These are phyloP conservation scores for Pisolithus orientalis DNA, from an alignment of 768 basidiomycete genomes.

Conservation along the genomic window DNA sequence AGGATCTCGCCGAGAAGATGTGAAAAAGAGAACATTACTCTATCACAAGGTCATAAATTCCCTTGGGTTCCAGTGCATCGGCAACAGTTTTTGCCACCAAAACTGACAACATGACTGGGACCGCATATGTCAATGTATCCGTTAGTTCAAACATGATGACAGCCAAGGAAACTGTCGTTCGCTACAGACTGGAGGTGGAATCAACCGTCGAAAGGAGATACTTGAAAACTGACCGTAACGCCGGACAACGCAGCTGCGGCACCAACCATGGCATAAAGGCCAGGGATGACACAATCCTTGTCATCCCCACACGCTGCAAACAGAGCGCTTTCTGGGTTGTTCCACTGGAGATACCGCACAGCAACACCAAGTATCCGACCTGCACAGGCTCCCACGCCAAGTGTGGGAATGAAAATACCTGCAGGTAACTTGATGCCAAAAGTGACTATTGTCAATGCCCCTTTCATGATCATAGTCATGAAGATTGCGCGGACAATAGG, in stretches of 20 bases:
- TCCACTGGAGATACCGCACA: slow-evolving; percentile 70
- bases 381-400: slow-evolving; percentile 91
- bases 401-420: slow-evolving; percentile 94
- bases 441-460: slow-evolving; percentile 74
- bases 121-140: slow-evolving; percentile 85
- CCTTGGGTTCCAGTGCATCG: slow-evolving; percentile 53
- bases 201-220: slow-evolving; percentile 3
- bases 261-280: slow-evolving; percentile 93
- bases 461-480: slow-evolving; percentile 80
- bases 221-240: slow-evolving; percentile 66
- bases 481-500: slow-evolving; percentile 59
- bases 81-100: slow-evolving; percentile 48
- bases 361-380: slow-evolving; percentile 81
- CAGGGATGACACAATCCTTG: slow-evolving; percentile 76
- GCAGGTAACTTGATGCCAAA: slow-evolving; percentile 91
- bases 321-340: slow-evolving; percentile 50
- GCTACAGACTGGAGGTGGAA: slow-evolving; percentile 30
- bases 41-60: slow-evolving; percentile 96
- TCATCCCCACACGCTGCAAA: slow-evolving; percentile 63
- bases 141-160: slow-evolving; percentile 97
- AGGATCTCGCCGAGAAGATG: background rate
- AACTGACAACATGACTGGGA: slow-evolving; percentile 83
- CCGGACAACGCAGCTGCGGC: slow-evolving; percentile 92
- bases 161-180: slow-evolving; percentile 88
- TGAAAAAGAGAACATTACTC: slow-evolving; percentile 41